Evolutionary conservation across 2,329 filamentous ascomycete genomes (phyloP), one percentile per base, ranked within the genome.

Genomic region (Geosmithia putterillii): DNA sequence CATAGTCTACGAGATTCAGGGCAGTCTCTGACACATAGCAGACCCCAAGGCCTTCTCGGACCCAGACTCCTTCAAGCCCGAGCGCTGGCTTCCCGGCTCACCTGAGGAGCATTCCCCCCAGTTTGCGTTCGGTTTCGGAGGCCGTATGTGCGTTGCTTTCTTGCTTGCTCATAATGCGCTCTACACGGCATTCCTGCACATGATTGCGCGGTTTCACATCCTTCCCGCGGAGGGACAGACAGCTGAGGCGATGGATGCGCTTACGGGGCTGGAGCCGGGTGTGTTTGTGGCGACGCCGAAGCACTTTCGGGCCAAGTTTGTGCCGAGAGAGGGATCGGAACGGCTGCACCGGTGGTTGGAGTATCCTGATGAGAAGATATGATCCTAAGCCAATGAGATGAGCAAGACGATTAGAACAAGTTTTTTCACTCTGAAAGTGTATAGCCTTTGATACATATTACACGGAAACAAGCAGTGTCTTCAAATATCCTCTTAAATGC

Each of bases 11-110:
- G 7, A 7, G n/a, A n/a, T n/a, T n/a, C n/a, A n/a, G n/a, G n/a
- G n/a, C n/a, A n/a, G n/a, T n/a, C n/a, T n/a, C n/a, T n/a, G n/a
- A n/a, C n/a, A n/a, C n/a, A n/a, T n/a, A n/a, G n/a, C 38, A 60
- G 79, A 83, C 51, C 65, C 67, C 10, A 62, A 64, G 1, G 74
- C 82, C 52, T 83, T 82, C 62, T 79, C 80, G 51, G 65, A 76
- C 3, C 76, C 79, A 0, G 74, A 81, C 42, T 67, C 73, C 14
- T 84, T 81, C 52, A 60, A 79, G 7, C 60, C 66, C 12, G 67
- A 60, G 44, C 56, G 59, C n/a, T 75, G 49, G 61, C 54, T 62
- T 59, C 68, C 51, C 15, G 50, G 48, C 21, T 51, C 52, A 12
- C 35, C 44, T 22, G 52, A 54, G 3, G 49, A 52, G 2, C 50